Evolutionary conservation across 495 filamentous ascomycete genomes (phyloP), one percentile per base, ranked within the genome.

Genomic region (Lasiosphaeria hispida): DNA sequence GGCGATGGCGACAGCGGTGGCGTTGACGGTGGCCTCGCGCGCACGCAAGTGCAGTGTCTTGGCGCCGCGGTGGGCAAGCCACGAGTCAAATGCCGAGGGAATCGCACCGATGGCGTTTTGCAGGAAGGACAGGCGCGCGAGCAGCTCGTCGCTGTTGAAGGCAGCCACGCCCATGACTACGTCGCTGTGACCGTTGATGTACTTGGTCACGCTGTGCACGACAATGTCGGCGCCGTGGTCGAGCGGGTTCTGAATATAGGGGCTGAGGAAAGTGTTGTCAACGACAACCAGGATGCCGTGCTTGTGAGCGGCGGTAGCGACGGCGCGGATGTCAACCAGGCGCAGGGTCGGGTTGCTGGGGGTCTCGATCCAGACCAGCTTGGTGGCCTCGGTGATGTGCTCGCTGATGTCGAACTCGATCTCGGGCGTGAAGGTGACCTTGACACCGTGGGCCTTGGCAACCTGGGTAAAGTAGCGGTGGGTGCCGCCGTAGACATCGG

Each of bases 391-490:
- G 40, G 86, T 85, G 66, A 99, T 95, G 70, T 96, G 79, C 48
- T 86, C 80, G 54, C 83, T 83, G 60, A 96, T 84, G 65, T 97
- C 87, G 43, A 90, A 72, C 76, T 97, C 95, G 65, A 99, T 91
- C 68, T 82, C 82, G 4, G 91, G 91, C 2, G 91, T 90, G 74
- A 99, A 99, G 33, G 93, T 93, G 36, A 97, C 95, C 50, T 89
- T 81, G 10, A 99, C 93, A 58, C 92, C 91, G 68, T 99, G 95
- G 23, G 95, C 91, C 60, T 87, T 82, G 48, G 94, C 94, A 43
- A 99, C 95, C 76, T 96, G 91, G 62, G 94, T 99, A 83, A 99
- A 99, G 77, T 99, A 99, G 59, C 94, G 83, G 75, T 97, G 94
- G 1, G 94, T 99, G 43, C 94, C 94, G 56, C 94, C 94, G 69